Base-by-base conservation (phyloP, 495 filamentous ascomycete species). In the Trichoderma erinaceum region DNA sequence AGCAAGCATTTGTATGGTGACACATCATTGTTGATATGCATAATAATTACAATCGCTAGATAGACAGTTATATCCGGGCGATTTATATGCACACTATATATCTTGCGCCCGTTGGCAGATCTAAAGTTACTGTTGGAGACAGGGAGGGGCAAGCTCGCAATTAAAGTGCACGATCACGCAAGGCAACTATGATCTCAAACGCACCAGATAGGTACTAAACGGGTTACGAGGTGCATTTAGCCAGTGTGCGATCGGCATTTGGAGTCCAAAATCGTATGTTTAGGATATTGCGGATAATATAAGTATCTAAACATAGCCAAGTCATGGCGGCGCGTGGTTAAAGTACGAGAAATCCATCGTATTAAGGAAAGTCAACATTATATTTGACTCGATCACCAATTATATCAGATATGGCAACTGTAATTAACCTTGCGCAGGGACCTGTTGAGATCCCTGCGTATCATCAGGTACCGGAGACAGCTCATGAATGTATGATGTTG, bases 401-500 rank as follows among this genome's bases (percentile, higher is more conserved):
- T 11, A 46, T 13, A 16, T 44, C 8, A 46, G 35, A 4, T 5
- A 46, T 46, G 43, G 43, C 7, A 46, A 18, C 43, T 4, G 43
- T 46, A 16, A 18, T 18, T 12, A 46, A 46, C 18, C 43, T 18
- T 46, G 43, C 43, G 3, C 18, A 16, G 18, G 43, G 43, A 5
- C 18, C 43, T 18, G 18, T 16, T 46, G 50, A 56, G 66, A 72
- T 78, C 44, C 77, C 76, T 7, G 73, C 74, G 0, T 80, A 80
- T 58, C 68, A 75, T 41, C 78, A 80, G 52, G 66, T 78, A 8
- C 74, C 73, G 0, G 78, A 80, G 70, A 80, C 78, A 8, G 69
- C 74, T 52, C 74, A 72, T 69, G 78, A 80, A 43, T 69, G 78
- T 80, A 69, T 69, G 77, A 66, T 25, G 41, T 1, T 18, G 3